Percentiles rank a stretch among this genome's conserved stretches.
Conservation (phyloP, 2,329 filamentous ascomycete species). For the Colletotrichum sojae region DNA sequence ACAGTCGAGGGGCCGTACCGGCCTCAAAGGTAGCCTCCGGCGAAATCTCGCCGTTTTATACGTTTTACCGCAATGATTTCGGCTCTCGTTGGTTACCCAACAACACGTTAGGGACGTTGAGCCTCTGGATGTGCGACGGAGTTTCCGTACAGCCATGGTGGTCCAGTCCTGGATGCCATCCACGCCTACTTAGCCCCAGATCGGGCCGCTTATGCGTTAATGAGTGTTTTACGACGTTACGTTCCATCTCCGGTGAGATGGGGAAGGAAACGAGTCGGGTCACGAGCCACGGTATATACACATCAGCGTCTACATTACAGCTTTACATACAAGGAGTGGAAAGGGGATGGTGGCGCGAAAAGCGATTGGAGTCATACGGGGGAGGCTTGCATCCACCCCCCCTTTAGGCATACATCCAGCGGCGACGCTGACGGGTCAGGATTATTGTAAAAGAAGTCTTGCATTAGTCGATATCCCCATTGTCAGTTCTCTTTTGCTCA, state of each 20-base stretch:
- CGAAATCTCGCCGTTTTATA: slow-evolving; percentile 18
- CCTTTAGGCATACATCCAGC: slow-evolving; percentile 3
- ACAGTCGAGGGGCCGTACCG: slow-evolving; percentile 67
- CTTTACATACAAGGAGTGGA: slow-evolving; percentile 7
- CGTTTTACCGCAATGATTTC: slow-evolving; percentile 12
- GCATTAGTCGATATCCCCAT: slow-evolving; percentile 36
- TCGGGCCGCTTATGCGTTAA: slow-evolving; percentile 15
- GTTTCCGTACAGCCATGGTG: background rate
- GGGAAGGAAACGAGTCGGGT: background rate
- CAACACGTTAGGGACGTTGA: too few species aligned
- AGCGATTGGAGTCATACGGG: background rate
- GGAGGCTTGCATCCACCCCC: background rate
- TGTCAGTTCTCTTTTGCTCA: slow-evolving; percentile 17
- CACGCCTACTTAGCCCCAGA: background rate
- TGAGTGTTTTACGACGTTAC: slow-evolving; percentile 17
- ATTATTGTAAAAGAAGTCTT: slow-evolving; percentile 8
- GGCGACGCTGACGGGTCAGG: background rate
- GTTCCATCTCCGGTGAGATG: background rate
- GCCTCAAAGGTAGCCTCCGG: slow-evolving; percentile 50
- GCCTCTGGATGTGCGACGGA: too few species aligned
- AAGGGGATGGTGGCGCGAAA: background rate
- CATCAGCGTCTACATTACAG: background rate
- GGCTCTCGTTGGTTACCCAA: background rate
- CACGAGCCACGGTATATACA: slow-evolving; percentile 1
- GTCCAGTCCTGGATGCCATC: too few species aligned